phyloP scores from a whole-genome alignment of 2,329 filamentous ascomycete species.

The Colletotrichum coccodes region DNA sequence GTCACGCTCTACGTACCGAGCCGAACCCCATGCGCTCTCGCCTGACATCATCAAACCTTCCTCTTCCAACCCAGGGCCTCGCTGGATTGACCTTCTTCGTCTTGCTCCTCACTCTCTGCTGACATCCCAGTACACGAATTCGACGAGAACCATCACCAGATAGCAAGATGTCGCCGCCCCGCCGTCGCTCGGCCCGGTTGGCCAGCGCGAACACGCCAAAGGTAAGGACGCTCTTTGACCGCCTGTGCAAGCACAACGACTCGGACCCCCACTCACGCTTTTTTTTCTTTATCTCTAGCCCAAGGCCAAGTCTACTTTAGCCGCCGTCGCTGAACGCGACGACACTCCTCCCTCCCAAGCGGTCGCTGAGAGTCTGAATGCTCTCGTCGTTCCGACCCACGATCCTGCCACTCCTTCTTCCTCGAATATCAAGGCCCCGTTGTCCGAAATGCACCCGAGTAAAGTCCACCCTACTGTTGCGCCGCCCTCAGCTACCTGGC shows the following conservation, averaged over 20 bases:
- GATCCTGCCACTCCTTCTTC: constrained; percentile 68
- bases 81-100: constrained; percentile 13
- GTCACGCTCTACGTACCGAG: constrained; percentile 25
- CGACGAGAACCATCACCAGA: constrained; percentile 1
- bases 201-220: constrained; percentile 45
- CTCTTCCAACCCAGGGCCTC: background rate
- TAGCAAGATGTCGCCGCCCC: constrained; percentile 51
- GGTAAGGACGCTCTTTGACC: constrained; percentile 42
- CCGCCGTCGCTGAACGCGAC: constrained; percentile 55
- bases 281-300: constrained; percentile 34
- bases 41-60: constrained; percentile 32
- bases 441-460: constrained; percentile 91
- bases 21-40: constrained; percentile 18
- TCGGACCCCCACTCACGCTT: constrained; percentile 24
- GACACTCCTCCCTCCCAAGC: constrained; percentile 45
- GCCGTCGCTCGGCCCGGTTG: constrained; percentile 57
- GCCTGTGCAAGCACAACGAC: constrained; percentile 8
- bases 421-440: constrained; percentile 74
- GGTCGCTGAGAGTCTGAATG: constrained; percentile 41
- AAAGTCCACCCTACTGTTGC: constrained; percentile 81
- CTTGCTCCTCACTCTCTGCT: background rate
- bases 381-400: constrained; percentile 44
- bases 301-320: constrained; percentile 44
- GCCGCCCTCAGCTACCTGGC: constrained; percentile 80
- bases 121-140: background rate